Percentiles rank a stretch among this genome's conserved stretches.
phyloP scores from a whole-genome alignment of 2,329 filamentous ascomycete species.

The Diaporthe capsici region DNA sequence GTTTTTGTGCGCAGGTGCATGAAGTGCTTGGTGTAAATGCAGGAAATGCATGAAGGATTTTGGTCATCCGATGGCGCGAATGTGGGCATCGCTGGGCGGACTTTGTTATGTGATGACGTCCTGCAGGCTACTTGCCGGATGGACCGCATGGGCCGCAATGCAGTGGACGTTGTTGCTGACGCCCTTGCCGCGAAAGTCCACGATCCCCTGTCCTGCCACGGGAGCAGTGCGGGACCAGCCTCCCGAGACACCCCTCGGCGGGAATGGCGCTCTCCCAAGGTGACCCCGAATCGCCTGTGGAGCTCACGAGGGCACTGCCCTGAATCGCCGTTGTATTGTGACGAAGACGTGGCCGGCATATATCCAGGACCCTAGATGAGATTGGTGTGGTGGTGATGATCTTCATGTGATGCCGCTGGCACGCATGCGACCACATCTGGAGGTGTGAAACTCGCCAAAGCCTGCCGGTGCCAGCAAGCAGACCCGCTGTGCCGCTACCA shows the following conservation, averaged over 20 bases:
- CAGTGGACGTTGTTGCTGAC: constrained; percentile 14
- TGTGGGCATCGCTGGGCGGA: constrained; percentile 29
- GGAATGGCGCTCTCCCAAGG: constrained; percentile 15
- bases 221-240: constrained; percentile 30
- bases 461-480: constrained; percentile 11
- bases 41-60: constrained; percentile 32
- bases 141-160: constrained; percentile 24
- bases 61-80: constrained; percentile 31
- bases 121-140: constrained; percentile 23
- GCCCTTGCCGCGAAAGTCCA: constrained; percentile 30
- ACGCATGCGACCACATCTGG: constrained; percentile 5
- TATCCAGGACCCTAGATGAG: constrained; percentile 6
- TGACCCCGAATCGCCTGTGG: constrained; percentile 25
- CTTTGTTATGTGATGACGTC: constrained; percentile 29
- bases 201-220: constrained; percentile 29
- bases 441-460: constrained; percentile 18
- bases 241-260: constrained; percentile 25
- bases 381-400: constrained; percentile 16
- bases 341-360: constrained; percentile 20
- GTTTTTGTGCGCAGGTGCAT: constrained; percentile 17
- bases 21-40: not conserved
- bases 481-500: constrained; percentile 16
- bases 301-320: constrained; percentile 29
- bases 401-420: constrained; percentile 29
- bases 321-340: constrained; percentile 34